Evolutionary conservation across 2,329 filamentous ascomycete species (phyloP).

Genomic region (Tolypocladium pustulatum): DNA sequence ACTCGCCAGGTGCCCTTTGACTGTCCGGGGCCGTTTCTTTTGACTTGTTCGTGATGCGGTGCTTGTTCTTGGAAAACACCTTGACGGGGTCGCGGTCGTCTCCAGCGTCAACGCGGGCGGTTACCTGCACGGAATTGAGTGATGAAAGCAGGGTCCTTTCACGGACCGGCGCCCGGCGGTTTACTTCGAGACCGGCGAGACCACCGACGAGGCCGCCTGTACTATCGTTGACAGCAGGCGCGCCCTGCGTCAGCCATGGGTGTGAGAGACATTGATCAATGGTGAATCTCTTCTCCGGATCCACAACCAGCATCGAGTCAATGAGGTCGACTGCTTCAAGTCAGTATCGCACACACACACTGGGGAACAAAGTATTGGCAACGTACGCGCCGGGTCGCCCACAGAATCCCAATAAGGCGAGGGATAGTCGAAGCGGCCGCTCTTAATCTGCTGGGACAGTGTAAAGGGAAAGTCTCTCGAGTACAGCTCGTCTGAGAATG

Average conservation of each 20-base stretch:
- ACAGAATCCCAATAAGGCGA: constrained; percentile 73
- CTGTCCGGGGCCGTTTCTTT: constrained; percentile 59
- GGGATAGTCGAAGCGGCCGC: constrained; percentile 84
- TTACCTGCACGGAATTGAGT: constrained; percentile 61
- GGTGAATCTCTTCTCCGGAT: constrained; percentile 72
- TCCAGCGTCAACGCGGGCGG: constrained; percentile 42
- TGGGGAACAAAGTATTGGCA: constrained; percentile 13
- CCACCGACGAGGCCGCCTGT: constrained; percentile 89
- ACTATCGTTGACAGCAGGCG: constrained; percentile 62
- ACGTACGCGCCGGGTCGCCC: constrained; percentile 59
- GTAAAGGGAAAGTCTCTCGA: constrained; percentile 73
- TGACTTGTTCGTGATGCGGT: constrained; percentile 22
- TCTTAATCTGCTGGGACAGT: constrained; percentile 80
- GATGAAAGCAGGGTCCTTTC: constrained; percentile 78
- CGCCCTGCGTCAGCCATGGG: constrained; percentile 68
- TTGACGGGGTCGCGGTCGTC: constrained; percentile 53
- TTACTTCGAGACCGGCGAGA: constrained; percentile 71
- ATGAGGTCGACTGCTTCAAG: constrained; percentile 60
- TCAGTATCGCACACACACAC: background rate
- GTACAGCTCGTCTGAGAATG: constrained; percentile 90
- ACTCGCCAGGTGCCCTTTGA: constrained; percentile 60
- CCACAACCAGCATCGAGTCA: constrained; percentile 85
- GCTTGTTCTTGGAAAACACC: constrained; percentile 62
- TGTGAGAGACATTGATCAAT: constrained; percentile 87
- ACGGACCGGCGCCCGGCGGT: constrained; percentile 65